Base-by-base conservation (phyloP, 305 asterid species). In the Rubia tinctorum region DNA sequence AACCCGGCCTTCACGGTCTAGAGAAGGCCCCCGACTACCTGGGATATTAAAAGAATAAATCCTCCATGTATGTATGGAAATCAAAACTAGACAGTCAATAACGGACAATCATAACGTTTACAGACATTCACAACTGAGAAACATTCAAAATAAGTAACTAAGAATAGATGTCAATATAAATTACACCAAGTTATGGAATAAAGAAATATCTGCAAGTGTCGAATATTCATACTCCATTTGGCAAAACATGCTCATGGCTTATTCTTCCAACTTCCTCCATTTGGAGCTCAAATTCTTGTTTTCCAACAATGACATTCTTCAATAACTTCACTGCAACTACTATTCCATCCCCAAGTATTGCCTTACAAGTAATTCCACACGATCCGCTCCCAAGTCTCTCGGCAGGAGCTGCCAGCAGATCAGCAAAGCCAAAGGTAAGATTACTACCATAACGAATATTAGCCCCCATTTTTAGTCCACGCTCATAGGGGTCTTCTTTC, bases 381-480 rank as follows among this genome's bases (percentile, higher is more conserved):
- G 90, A 75, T 37, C 96, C 96, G 82, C 82, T 89, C 69, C 96
- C 96, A 7, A 89, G 92, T 27, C 83, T 88, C 86, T 88, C 93
- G 0, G 91, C 90, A 12, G 96, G 86, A 68, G 96, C 96, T 77
- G 88, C 82, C 84, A 87, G 66, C 80, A 89, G 44, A 80, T 87
- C 96, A 77, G 86, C 89, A 13, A 89, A 85, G 76, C 86, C 88
- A 78, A 88, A 87, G 10, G 85, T 88, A 66, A 83, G 88, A 40
- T 69, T 81, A 71, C 83, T 76, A 8, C 89, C 92, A 60, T 82
- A 56, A 87, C 86, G 74, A 89, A 87, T 15, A 70, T 74, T n/a
- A 89, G 77, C 80, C 71, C 78, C 63, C 69, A 43, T 64, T 68
- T 75, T 71, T 87, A 82, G 79, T 85, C 34, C 34, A 30, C 34